Percentiles rank a stretch among this genome's conserved stretches.
Conservation (phyloP, 1,284 basidiomycete genomes). For the Irpex sp. region DNA sequence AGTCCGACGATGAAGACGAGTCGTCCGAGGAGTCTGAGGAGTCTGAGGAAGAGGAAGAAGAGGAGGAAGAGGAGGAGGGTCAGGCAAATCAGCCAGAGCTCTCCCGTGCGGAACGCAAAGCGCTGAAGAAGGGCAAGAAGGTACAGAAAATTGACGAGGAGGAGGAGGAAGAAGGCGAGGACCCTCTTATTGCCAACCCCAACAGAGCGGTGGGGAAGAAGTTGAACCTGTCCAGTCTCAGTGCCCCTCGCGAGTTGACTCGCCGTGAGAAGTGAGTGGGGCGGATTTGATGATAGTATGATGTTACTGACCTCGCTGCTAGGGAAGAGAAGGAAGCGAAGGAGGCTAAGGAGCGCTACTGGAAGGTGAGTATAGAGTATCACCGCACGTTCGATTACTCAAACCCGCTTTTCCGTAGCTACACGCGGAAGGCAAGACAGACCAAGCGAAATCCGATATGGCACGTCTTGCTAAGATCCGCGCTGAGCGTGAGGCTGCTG, state of each 20-base stretch:
- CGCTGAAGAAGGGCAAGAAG: slow-evolving; percentile 28
- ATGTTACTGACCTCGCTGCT: background rate
- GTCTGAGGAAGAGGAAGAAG: slow-evolving; percentile 9
- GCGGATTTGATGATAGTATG: background rate
- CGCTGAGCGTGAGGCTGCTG: slow-evolving; percentile 81
- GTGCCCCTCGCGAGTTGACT: slow-evolving; percentile 24
- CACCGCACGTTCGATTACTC: background rate
- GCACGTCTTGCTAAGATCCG: slow-evolving; percentile 84
- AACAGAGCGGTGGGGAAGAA: slow-evolving; percentile 28
- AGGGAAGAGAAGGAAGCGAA: slow-evolving; percentile 90
- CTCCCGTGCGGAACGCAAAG: slow-evolving; percentile 24
- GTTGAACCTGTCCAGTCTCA: slow-evolving; percentile 23
- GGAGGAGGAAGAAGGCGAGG: slow-evolving; percentile 29
- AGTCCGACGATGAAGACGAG: slow-evolving; percentile 26
- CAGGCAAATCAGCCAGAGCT: slow-evolving; percentile 22
- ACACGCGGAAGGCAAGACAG: slow-evolving; percentile 79
- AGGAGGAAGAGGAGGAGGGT: slow-evolving; percentile 9
- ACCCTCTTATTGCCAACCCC: slow-evolving; percentile 28
- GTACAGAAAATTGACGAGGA: slow-evolving; percentile 21
- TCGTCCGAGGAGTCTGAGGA: slow-evolving; percentile 22
- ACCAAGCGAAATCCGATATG: slow-evolving; percentile 84
- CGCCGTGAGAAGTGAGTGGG: slow-evolving; percentile 25
- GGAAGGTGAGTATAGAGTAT: slow-evolving; percentile 58
- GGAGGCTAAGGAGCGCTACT: slow-evolving; percentile 81
- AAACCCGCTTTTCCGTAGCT: slow-evolving; percentile 39